phyloP scores from a whole-genome alignment of 768 basidiomycete species.

The Tulasnella sp. region DNA sequence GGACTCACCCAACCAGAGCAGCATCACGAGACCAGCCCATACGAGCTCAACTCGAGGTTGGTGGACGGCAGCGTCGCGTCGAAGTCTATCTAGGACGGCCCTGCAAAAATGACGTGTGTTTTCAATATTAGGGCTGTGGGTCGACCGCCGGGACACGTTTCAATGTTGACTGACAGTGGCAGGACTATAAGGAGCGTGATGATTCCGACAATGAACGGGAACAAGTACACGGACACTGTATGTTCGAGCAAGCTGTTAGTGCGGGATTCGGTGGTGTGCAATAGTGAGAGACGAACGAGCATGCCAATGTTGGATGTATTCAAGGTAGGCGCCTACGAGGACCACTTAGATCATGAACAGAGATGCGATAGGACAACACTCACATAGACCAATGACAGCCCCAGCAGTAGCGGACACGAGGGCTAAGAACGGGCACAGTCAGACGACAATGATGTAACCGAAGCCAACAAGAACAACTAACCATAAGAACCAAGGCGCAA shows the following conservation, averaged over 20 bases:
- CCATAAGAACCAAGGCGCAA: neutral
- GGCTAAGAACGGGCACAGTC: neutral
- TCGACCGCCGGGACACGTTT: no score
- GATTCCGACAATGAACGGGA: slow-evolving; percentile 5
- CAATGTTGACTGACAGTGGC: neutral
- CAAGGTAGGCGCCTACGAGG: slow-evolving; percentile 3
- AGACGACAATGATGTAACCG: neutral
- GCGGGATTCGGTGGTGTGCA: neutral
- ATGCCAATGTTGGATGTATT: slow-evolving; percentile 12
- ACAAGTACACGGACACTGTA: neutral
- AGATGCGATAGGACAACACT: neutral
- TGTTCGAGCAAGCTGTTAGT: neutral
- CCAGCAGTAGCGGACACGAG: neutral
- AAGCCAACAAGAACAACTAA: neutral
- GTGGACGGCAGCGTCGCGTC: slow-evolving; percentile 11
- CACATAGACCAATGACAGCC: slow-evolving; percentile 4
- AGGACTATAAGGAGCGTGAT: neutral
- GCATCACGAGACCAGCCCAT: neutral
- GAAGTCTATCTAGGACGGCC: slow-evolving; percentile 2
- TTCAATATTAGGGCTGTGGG: neutral
- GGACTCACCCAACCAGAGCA: slow-evolving; percentile 5
- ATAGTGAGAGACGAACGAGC: neutral
- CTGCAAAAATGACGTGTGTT: neutral
- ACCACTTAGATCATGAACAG: neutral
- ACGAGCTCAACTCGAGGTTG: slow-evolving; percentile 12